phyloP scores from a whole-genome alignment of 352 stramenopile genomes.

The Phytophthora vignae region DNA sequence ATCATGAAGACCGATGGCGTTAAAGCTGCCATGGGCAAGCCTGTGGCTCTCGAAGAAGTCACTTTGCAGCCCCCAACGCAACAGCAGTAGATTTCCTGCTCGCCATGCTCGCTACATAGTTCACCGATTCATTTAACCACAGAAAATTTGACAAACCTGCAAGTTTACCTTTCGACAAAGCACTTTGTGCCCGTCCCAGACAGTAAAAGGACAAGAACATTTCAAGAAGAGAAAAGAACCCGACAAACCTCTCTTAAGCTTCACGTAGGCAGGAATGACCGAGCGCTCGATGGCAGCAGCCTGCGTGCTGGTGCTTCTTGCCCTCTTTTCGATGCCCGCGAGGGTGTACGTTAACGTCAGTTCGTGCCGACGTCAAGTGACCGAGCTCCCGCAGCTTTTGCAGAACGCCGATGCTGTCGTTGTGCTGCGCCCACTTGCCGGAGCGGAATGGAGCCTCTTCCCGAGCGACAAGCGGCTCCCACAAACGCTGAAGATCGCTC shows the following conservation, averaged over 20 bases:
- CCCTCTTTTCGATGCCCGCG: constrained; percentile 21
- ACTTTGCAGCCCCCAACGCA: constrained; percentile 13
- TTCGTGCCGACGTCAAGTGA: constrained; percentile 1
- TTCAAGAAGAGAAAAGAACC: not conserved
- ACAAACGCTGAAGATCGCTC: constrained; percentile 23
- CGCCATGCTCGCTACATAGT: too few species aligned
- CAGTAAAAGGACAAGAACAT: not conserved
- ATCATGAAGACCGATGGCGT: constrained; percentile 24
- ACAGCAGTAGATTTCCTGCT: not conserved
- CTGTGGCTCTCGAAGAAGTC: constrained; percentile 9
- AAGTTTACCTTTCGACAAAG: too few species aligned
- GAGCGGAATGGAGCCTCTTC: constrained; percentile 32
- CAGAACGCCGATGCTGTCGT: constrained; percentile 29
- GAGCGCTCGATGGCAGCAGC: not conserved
- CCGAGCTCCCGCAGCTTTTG: constrained; percentile 1
- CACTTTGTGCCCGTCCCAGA: not conserved
- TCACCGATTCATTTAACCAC: too few species aligned
- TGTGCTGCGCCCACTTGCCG: constrained; percentile 23
- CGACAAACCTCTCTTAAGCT: too few species aligned
- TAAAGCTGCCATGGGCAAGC: not conserved
- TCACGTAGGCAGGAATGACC: not conserved
- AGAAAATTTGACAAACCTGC: too few species aligned
- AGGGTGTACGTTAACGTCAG: constrained; percentile 26
- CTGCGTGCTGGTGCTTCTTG: constrained; percentile 18
- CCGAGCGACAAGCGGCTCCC: constrained; percentile 13